Percentiles rank a stretch among this genome's conserved stretches.
Evolutionary conservation across 108 stramenopile species (phyloP).

Genomic region (Pseudonitzschia pungens): DNA sequence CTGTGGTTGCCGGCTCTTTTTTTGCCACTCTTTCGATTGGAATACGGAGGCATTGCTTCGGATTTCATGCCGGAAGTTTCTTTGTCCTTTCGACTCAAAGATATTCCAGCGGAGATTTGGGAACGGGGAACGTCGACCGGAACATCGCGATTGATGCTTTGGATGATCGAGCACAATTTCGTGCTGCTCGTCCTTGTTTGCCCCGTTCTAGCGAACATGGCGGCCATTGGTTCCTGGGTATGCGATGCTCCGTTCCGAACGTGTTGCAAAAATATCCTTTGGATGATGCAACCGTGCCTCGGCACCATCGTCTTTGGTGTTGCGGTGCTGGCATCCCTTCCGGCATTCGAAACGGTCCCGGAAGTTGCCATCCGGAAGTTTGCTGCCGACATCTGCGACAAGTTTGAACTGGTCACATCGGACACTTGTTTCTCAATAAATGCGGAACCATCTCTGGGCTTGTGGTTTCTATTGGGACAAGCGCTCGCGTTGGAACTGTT

Average conservation of each 20-base stretch:
- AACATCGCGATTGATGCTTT: constrained; percentile 34
- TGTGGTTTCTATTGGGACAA: constrained; percentile 41
- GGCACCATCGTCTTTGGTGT: constrained; percentile 27
- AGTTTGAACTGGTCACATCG: constrained; percentile 26
- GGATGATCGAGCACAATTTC: constrained; percentile 16
- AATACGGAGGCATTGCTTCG: constrained; percentile 31
- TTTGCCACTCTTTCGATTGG: constrained; percentile 37
- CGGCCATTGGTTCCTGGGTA: constrained; percentile 22
- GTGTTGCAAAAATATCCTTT: constrained; percentile 12
- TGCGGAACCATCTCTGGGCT: constrained; percentile 27
- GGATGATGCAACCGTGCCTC: constrained; percentile 33
- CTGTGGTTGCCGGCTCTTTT: constrained; percentile 44
- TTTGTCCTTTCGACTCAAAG: constrained; percentile 24
- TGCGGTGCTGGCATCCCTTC: constrained; percentile 28
- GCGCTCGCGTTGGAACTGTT: constrained; percentile 42
- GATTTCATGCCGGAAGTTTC: constrained; percentile 27
- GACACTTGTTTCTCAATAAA: constrained; percentile 35
- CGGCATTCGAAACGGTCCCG: constrained; percentile 31
- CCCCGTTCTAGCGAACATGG: constrained; percentile 29
- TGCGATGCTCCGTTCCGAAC: constrained; percentile 4
- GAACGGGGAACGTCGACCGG: constrained; percentile 29
- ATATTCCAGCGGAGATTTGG: constrained; percentile 35
- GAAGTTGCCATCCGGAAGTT: constrained; percentile 18
- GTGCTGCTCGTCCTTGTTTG: constrained; percentile 27
- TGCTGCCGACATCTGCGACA: constrained; percentile 21